Conservation (phyloP, 352 stramenopile species). For the Plasmopara muralis region DNA sequence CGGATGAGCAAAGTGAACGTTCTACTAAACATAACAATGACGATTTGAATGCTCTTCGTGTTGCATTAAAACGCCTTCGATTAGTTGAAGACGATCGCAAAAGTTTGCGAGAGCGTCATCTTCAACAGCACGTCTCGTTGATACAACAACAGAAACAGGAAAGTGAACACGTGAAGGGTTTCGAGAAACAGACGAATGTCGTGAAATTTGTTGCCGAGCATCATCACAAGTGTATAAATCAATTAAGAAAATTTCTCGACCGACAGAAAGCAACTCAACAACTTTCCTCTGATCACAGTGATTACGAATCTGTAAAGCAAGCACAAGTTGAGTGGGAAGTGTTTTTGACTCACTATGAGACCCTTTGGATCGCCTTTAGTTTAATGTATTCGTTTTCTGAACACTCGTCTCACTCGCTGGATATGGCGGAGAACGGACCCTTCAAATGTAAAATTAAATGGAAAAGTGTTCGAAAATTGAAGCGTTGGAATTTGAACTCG, state of each 20-base stretch:
- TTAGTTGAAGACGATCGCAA: constrained; percentile 14
- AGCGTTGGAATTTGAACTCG: constrained; percentile 16
- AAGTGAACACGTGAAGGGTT: background rate
- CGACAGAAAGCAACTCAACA: background rate
- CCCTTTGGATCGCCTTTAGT: constrained; percentile 23
- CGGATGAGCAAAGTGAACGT: background rate
- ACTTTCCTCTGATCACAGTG: background rate
- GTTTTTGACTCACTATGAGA: constrained; percentile 20
- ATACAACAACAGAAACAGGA: background rate
- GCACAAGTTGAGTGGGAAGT: constrained; percentile 6
- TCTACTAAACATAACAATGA: background rate
- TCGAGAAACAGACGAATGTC: background rate
- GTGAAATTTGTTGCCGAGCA: constrained; percentile 12
- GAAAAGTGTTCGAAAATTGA: background rate
- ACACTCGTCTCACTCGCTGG: background rate
- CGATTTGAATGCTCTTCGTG: constrained; percentile 4
- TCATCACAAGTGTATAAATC: constrained; percentile 13
- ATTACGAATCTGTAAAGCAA: background rate
- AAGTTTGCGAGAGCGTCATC: constrained; percentile 8
- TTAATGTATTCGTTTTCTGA: constrained; percentile 8
- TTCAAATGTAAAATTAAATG: background rate
- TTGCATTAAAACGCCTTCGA: constrained; percentile 11
- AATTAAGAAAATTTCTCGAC: constrained; percentile 13
- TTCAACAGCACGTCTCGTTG: constrained; percentile 13
- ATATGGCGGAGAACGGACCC: background rate